Conservation (phyloP, 768 basidiomycete species). For the Kwoniella heveanensis region DNA sequence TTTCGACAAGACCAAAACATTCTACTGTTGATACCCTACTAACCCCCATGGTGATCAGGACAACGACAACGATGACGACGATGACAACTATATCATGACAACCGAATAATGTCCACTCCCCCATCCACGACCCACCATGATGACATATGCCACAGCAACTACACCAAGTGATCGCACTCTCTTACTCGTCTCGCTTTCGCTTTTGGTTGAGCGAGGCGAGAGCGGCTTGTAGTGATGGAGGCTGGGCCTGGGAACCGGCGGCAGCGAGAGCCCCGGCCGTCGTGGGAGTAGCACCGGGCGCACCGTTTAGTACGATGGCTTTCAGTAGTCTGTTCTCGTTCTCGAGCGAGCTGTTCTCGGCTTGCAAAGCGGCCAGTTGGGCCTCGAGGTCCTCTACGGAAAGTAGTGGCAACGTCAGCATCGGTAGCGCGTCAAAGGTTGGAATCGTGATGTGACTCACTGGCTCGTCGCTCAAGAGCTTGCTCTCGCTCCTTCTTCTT, state of each 20-base stretch:
- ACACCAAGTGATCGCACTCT: too few relatives aligned
- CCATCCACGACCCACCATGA: not conserved
- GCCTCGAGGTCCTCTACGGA: conserved; percentile 43
- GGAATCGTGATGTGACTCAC: too few relatives aligned
- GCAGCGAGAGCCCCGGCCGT: conserved; percentile 5
- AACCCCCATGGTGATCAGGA: not conserved
- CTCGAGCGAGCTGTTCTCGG: conserved; percentile 45
- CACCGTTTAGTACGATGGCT: conserved; percentile 41
- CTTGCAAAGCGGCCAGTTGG: conserved; percentile 38
- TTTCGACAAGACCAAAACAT: conserved; percentile 3
- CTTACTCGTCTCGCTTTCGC: conserved; percentile 24
- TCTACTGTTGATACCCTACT: not conserved
- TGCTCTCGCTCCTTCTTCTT: conserved; percentile 57
- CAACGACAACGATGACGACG: not conserved
- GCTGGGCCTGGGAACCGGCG: not conserved
- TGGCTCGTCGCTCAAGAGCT: conserved; percentile 46
- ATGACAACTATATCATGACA: not conserved
- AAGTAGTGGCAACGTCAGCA: not conserved
- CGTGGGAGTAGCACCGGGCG: conserved; percentile 1
- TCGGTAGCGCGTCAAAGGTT: too few relatives aligned
- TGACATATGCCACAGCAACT: not conserved
- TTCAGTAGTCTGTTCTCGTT: conserved; percentile 49
- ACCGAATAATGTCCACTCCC: too few relatives aligned
- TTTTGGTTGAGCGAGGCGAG: conserved; percentile 25
- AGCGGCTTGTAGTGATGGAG: conserved; percentile 14